Evolutionary conservation across 176 grass and related monocot species (phyloP), one percentile per base, ranked within the genome.

Genomic region (Cocos nucifera): DNA sequence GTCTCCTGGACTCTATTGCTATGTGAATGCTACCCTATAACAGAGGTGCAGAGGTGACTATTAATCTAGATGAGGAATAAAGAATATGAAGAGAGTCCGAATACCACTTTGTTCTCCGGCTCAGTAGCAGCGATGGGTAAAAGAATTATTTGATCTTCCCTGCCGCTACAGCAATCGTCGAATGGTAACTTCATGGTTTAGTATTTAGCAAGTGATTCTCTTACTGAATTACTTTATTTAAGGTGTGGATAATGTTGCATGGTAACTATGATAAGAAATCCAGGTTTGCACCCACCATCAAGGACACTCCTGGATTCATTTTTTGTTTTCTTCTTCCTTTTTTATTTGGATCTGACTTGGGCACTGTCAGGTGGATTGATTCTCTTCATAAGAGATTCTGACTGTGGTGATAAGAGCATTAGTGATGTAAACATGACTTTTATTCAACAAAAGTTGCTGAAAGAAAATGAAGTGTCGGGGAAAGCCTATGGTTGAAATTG

Each of bases 391-490:
- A 63, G 4, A 9, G 59, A 54, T 23, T 73, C 19, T 19, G 55
- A 16, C 55, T 49, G 48, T 49, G 63, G 12, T 44, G 35, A 55
- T 21, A 27, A 28, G 14, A 56, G 15, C 17, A 18, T 48, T 59
- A 17, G 53, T 2, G 44, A 52, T 18, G 6, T 20, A 27, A 29
- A 12, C n/a, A 18, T 2, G 20, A 63, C 21, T 15, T 17, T 6
- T 73, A 26, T 21, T 56, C 18, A 32, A 61, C 1, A 48, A 29
- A 29, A 35, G 48, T 61, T 16, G 14, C 21, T 71, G 44, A 71
- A 19, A 21, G 70, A 63, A 56, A 73, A 49, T 32, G 58, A 72
- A 53, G 26, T 62, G 50, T n/a, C 19, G 59, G 15, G n/a, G 25
- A 10, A 54, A 39, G 25, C 4, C 58, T 20, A 22, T 49, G 35